Conservation (phyloP, 164 flowering plant genomes). For the Buxus sempervirens region DNA sequence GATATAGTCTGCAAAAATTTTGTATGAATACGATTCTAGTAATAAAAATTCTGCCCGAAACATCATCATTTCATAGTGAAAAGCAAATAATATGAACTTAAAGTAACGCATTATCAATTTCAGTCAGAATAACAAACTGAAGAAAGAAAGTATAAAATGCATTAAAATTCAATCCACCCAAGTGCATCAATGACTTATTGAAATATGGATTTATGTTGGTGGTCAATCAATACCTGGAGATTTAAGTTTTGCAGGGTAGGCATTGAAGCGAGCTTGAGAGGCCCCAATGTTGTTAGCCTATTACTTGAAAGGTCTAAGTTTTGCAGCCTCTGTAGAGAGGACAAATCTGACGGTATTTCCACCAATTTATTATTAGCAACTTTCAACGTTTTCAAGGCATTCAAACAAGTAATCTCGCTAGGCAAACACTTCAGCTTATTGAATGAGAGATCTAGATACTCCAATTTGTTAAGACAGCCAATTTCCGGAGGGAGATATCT, state of each 20-base stretch:
- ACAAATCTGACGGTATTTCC: slow-evolving; percentile 62
- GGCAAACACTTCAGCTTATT: slow-evolving; percentile 87
- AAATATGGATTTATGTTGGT: background rate
- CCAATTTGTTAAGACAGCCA: slow-evolving; percentile 63
- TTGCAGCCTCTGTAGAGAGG: slow-evolving; percentile 57
- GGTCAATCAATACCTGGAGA: slow-evolving; percentile 61
- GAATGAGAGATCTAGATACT: slow-evolving; percentile 83
- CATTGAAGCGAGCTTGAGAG: slow-evolving; percentile 67
- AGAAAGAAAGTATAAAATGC: background rate
- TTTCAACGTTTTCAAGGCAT: slow-evolving; percentile 57
- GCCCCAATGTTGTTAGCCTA: slow-evolving; percentile 71
- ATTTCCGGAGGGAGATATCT: slow-evolving; percentile 94
- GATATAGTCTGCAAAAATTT: too few species aligned
- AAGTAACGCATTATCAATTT: background rate
- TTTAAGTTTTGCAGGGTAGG: slow-evolving; percentile 57
- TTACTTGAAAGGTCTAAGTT: slow-evolving; percentile 84
- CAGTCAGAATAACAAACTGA: background rate
- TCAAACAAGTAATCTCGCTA: slow-evolving; percentile 58
- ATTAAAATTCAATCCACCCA: background rate
- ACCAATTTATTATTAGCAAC: slow-evolving; percentile 78
- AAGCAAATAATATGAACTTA: background rate
- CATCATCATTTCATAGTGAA: background rate
- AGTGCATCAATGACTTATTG: background rate
- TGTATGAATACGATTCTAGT: background rate
- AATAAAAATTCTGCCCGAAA: background rate